A percentile compares a stretch with the other conserved stretches of the same genome.
Evolutionary conservation across 257 asterid species (phyloP).

Genomic region (Forsythia viridissima): DNA sequence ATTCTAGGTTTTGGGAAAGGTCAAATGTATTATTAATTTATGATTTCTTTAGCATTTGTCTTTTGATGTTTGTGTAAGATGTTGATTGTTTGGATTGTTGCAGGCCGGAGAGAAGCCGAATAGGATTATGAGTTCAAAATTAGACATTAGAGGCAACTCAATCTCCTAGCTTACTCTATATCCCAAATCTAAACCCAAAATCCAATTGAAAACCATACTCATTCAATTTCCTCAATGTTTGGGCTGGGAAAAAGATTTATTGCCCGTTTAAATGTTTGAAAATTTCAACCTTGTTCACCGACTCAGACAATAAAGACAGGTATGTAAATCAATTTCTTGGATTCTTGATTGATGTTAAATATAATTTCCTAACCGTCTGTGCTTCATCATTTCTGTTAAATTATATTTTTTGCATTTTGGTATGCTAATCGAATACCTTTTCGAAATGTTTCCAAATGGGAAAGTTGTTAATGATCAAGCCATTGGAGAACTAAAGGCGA

Average conservation of each 20-base stretch:
- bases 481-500: slow-evolving; percentile 88
- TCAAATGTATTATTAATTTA: slow-evolving; percentile 11
- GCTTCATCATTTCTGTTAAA: slow-evolving; percentile 9
- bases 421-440: slow-evolving; percentile 81
- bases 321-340: background rate
- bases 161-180: too few species aligned
- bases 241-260: too few species aligned
- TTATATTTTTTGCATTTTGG: slow-evolving; percentile 68
- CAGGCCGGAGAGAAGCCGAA: slow-evolving; percentile 77
- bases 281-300: too few species aligned
- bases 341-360: background rate
- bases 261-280: too few species aligned
- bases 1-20: slow-evolving; percentile 86
- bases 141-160: slow-evolving; percentile 54
- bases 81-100: slow-evolving; percentile 14
- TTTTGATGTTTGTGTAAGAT: background rate
- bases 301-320: too few species aligned
- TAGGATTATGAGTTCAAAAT: slow-evolving; percentile 52
- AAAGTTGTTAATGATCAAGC: slow-evolving; percentile 67
- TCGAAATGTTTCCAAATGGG: slow-evolving; percentile 64
- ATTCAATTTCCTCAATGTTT: too few species aligned
- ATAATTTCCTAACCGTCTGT: background rate
- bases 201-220: too few species aligned
- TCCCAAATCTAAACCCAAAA: too few species aligned
- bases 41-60: background rate